Conservation (phyloP, 345 rosid species). For the Eucalyptus dawsonii region DNA sequence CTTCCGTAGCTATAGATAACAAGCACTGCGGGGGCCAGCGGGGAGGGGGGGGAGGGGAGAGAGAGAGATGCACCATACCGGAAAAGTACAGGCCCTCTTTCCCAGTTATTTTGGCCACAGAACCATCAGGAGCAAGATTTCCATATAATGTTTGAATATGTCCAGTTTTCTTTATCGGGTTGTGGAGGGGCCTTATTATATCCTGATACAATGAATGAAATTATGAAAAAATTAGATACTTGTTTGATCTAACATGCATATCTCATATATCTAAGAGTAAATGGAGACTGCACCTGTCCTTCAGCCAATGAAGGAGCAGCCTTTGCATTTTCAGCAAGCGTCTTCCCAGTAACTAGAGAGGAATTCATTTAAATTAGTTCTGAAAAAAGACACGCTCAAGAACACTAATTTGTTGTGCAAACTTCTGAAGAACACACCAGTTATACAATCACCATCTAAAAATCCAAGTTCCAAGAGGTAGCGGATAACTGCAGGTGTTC, state of each 20-base stretch:
- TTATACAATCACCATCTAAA: conserved; percentile 63
- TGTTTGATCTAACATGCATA: not conserved
- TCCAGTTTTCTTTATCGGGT: conserved; percentile 92
- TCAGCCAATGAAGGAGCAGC: conserved; percentile 56
- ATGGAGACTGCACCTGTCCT: conserved; percentile 49
- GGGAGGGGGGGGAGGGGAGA: not conserved
- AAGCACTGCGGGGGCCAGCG: not conserved
- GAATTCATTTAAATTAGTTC: not conserved
- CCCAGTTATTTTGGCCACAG: conserved; percentile 98
- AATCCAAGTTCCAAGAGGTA: conserved; percentile 56
- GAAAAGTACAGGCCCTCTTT: conserved; percentile 94
- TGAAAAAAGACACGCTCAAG: not conserved
- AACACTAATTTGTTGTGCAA: not conserved
- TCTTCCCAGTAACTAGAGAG: conserved; percentile 78
- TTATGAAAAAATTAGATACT: not conserved
- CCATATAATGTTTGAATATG: conserved; percentile 87
- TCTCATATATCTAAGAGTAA: not conserved
- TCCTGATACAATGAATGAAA: conserved; percentile 28
- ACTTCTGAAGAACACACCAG: conserved; percentile 30
- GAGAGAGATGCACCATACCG: conserved; percentile 22
- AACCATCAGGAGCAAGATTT: conserved; percentile 96
- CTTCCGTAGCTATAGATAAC: not conserved
- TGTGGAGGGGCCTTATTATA: conserved; percentile 56
- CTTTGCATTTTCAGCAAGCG: conserved; percentile 71
- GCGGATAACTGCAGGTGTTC: conserved; percentile 64